Conservation (phyloP, 1,139 yeast genomes). For the Pichia sp. region DNA sequence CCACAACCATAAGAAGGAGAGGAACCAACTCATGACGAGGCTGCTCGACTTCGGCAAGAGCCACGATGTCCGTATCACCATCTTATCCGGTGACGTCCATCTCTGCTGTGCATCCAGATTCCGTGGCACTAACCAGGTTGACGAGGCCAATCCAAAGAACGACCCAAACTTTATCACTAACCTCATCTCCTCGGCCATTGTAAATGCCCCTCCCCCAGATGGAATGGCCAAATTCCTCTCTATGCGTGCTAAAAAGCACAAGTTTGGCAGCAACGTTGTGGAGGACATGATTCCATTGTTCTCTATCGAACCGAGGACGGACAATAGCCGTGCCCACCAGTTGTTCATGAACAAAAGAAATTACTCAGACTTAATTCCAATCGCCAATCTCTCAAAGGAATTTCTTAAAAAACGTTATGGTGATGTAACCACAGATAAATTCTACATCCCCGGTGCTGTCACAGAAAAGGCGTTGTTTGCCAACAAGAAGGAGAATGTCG, state of each 20-base stretch:
- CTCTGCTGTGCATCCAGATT: constrained; percentile 79
- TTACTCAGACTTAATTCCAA: constrained; percentile 56
- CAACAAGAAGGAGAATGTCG: constrained; percentile 1
- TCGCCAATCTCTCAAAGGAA: constrained; percentile 32
- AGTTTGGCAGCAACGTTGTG: constrained; percentile 42
- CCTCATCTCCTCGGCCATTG: constrained; percentile 82
- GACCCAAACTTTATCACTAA: constrained; percentile 81
- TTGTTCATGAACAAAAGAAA: constrained; percentile 76
- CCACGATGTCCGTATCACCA: constrained; percentile 69
- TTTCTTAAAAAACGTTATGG: constrained; percentile 14
- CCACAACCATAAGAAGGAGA: constrained; percentile 49
- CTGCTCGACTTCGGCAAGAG: constrained; percentile 44
- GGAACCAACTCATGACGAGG: constrained; percentile 29
- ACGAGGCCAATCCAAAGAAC: constrained; percentile 48
- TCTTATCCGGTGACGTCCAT: constrained; percentile 91
- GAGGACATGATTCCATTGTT: constrained; percentile 82
- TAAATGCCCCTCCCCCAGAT: constrained; percentile 89
- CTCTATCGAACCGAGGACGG: constrained; percentile 43
- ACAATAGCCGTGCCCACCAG: constrained; percentile 42
- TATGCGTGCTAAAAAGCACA: constrained; percentile 65
- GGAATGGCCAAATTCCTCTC: constrained; percentile 68
- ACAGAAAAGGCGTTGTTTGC: neutral
- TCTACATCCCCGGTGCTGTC: constrained; percentile 18
- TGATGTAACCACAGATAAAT: constrained; percentile 2
- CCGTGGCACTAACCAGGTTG: constrained; percentile 47